A percentile compares a stretch with the other conserved stretches of the same genome.
Conservation (phyloP, 1,284 basidiomycete species). For the Trichosporon sp. region DNA sequence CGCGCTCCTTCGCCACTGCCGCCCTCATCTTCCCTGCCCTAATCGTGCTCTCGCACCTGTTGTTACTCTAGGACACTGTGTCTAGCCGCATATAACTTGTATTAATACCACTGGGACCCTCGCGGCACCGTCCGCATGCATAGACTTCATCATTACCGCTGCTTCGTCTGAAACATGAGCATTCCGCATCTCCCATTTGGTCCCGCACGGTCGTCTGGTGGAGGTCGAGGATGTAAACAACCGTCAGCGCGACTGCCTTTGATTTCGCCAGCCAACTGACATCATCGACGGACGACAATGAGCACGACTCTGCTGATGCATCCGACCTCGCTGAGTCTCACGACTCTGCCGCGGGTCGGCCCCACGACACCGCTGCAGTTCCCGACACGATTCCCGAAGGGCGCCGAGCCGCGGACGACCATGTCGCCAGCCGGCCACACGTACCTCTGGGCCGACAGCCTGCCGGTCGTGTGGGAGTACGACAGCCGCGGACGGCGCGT, state of each 20-base stretch:
- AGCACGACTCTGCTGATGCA: slow-evolving; percentile 14
- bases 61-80: not conserved
- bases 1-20: not conserved
- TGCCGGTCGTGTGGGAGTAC: slow-evolving; percentile 24
- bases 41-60: not conserved
- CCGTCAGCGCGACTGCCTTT: not conserved
- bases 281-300: not conserved
- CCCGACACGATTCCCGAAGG: slow-evolving; percentile 19
- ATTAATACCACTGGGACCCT: not conserved
- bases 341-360: not conserved
- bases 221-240: slow-evolving; percentile 6
- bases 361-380: slow-evolving; percentile 11
- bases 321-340: slow-evolving; percentile 3
- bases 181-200: not conserved
- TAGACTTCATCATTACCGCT: not conserved
- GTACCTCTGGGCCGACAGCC: slow-evolving; percentile 12
- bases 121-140: not conserved
- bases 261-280: not conserved
- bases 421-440: slow-evolving; percentile 9
- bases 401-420: slow-evolving; percentile 6
- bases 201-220: not conserved
- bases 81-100: not conserved
- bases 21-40: not conserved
- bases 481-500: slow-evolving; percentile 22
- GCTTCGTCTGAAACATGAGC: not conserved